Base-by-base conservation (phyloP, 345 rosid species). In the Bretschneidera sinensis region DNA sequence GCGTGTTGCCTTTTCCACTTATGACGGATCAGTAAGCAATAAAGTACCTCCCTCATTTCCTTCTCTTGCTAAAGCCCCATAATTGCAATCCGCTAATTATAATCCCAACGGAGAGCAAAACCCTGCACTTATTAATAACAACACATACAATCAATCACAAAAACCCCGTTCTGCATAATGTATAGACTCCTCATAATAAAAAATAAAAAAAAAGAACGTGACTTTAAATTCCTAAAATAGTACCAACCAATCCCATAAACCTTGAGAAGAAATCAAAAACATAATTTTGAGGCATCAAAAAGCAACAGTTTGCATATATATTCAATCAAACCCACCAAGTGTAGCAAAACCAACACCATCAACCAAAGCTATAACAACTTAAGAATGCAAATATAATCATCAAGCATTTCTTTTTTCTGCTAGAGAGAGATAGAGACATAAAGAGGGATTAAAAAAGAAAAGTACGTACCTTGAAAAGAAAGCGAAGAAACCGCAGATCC, bases 41-140 rank as follows among this genome's bases (percentile, higher is more conserved):
- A 2, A 28, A 28, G 33, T 3, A 43, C 21, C n/a, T 21, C 39
- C 9, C 25, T 39, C 28, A 34, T 39, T 31, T 34, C 48, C 61
- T 21, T 21, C 0, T 21, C 21, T 31, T 20, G 21, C 66, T 33
- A 17, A 24, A 1, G 4, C 13, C 21, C 14, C 10, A 20, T 31
- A 20, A 39, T 5, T 49, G 17, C 51, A 24, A 24, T 19, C 31
- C 51, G 28, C 55, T 20, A 17, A 57, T 14, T n/a, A 23, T 18
- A 57, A 45, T 15, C 28, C 18, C 5, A n/a, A 52, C 24, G n/a
- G 3, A 54, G 28, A 39, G 4, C 5, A 61, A 59, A 39, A 57
- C 35, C 73, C 59, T 57, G 69, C 57, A 60, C 48, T 45, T 35
- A 17, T 43, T 10, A n/a, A 47, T 7, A 34, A n/a, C 21, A 57